Base-by-base conservation (phyloP, 495 filamentous ascomycete genomes). In the Podospora conica region DNA sequence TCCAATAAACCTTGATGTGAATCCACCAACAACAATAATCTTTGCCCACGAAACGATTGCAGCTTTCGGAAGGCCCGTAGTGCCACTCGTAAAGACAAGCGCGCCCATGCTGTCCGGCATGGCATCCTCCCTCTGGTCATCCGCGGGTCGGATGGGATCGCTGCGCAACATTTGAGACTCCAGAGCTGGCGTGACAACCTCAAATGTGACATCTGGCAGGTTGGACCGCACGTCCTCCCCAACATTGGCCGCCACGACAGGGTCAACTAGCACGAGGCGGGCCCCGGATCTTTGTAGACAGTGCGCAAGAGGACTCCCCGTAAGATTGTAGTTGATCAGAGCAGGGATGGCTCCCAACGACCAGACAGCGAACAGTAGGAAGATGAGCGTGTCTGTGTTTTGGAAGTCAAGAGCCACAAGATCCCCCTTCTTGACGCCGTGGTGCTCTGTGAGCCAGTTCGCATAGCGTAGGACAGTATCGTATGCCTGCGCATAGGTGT, bases 241-340 rank as follows among this genome's bases (percentile, higher is more conserved):
- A n/a, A 87, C 70, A 21, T 81, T 80, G 2, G 61, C 53, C 3
- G 76, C 81, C 18, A 95, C 79, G 25, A 91, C 84, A 4, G 84
- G 83, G 71, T 97, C 93, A 1, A 96, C 85, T 4, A 98, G 64
- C 22, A 96, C 68, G 3, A 98, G 74, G 12, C 85, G 80, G 3
- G 92, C 80, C 0, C 85, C 88, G 0, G 91, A 90, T 9, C 86
- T 84, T 61, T 82, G 86, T 15, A 98, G 81, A 60, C 90, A 94
- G 75, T 98, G 94, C 27, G 88, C 73, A 65, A 98, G 78, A 2
- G 93, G 83, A 27, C 91, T 85, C 12, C 88, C 90, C 2, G 82
- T 81, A 55, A 98, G 75, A 70, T 97, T 98, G 76, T 95, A 96
- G 75, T 98, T 98, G 78, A 98, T 90, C 66, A 96, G 91, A 0